phyloP scores from a whole-genome alignment of 2,329 filamentous ascomycete species.

The Calonectria honghensis region DNA sequence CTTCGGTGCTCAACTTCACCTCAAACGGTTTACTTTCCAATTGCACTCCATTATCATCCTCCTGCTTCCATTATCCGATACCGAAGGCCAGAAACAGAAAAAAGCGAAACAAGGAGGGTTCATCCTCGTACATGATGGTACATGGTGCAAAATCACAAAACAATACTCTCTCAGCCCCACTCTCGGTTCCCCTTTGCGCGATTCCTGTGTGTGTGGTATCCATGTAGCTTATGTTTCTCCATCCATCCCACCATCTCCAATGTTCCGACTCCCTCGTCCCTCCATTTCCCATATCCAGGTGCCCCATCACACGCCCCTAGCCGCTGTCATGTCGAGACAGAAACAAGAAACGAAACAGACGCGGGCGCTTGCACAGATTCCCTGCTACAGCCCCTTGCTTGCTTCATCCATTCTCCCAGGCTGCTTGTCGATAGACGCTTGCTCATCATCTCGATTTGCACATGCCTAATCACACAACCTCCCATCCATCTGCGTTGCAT shows the following conservation, averaged over 20 bases:
- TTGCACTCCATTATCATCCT: conserved; percentile 4
- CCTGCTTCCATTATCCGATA: neutral
- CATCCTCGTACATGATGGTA: conserved; percentile 20
- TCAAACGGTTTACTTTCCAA: conserved; percentile 31
- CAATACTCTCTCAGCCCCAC: conserved; percentile 26
- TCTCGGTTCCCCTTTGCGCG: conserved; percentile 27
- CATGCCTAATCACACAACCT: conserved; percentile 4
- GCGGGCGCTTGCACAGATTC: conserved; percentile 51
- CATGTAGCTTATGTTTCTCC: conserved; percentile 32
- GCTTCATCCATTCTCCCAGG: conserved; percentile 36
- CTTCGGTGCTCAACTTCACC: conserved; percentile 42
- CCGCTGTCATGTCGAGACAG: conserved; percentile 50
- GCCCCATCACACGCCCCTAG: conserved; percentile 43
- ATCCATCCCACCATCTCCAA: conserved; percentile 30
- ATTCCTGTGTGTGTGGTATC: conserved; percentile 26
- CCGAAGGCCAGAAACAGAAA: conserved; percentile 28
- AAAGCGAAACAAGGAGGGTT: conserved; percentile 8
- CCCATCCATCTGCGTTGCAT: neutral
- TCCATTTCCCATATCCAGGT: conserved; percentile 13
- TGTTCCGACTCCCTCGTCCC: conserved; percentile 30
- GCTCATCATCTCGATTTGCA: neutral
- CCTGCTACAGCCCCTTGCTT: conserved; percentile 46
- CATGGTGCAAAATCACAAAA: conserved; percentile 29
- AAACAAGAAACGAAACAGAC: conserved; percentile 57
- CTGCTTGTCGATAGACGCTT: conserved; percentile 31